phyloP scores from a whole-genome alignment of 768 basidiomycete genomes.

The Nevesoporus exiguus region DNA sequence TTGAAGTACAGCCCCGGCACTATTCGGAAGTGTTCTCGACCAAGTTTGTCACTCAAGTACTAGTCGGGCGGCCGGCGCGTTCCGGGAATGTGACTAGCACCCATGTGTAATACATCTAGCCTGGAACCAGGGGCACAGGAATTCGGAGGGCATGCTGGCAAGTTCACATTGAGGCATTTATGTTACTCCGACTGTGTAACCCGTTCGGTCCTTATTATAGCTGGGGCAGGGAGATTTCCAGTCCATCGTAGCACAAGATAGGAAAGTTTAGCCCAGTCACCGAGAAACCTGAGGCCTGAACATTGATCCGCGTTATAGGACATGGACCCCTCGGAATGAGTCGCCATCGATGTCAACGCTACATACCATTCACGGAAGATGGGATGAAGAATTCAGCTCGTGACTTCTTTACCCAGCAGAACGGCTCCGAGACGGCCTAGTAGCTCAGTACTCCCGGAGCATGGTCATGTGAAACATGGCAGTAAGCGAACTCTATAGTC shows the following conservation, averaged over 20 bases:
- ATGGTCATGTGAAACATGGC: constrained; percentile 1
- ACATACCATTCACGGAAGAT: constrained; percentile 4
- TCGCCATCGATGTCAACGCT: constrained; percentile 4
- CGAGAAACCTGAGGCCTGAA: neutral
- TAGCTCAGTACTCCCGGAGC: neutral
- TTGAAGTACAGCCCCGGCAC: too few relatives aligned
- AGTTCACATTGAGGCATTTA: too few relatives aligned
- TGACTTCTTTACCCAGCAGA: constrained; percentile 10
- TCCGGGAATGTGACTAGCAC: too few relatives aligned
- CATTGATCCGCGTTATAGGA: constrained; percentile 9
- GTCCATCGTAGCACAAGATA: constrained; percentile 4
- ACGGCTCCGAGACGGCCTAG: neutral
- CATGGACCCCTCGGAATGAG: neutral
- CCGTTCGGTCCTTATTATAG: too few relatives aligned
- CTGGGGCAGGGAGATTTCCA: constrained; percentile 8
- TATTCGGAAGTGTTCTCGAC: too few relatives aligned
- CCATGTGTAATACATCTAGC: neutral
- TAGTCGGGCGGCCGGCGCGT: too few relatives aligned
- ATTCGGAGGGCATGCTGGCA: too few relatives aligned
- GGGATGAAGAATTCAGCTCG: neutral
- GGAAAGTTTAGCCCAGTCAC: constrained; percentile 8
- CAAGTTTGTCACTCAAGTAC: too few relatives aligned
- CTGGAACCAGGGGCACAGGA: too few relatives aligned
- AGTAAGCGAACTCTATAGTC: neutral
- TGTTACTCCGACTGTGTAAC: too few relatives aligned